A percentile compares a stretch with the other conserved stretches of the same genome.
Evolutionary conservation across 2,329 filamentous ascomycete genomes (phyloP).

Genomic region (Sporothrix sp.): DNA sequence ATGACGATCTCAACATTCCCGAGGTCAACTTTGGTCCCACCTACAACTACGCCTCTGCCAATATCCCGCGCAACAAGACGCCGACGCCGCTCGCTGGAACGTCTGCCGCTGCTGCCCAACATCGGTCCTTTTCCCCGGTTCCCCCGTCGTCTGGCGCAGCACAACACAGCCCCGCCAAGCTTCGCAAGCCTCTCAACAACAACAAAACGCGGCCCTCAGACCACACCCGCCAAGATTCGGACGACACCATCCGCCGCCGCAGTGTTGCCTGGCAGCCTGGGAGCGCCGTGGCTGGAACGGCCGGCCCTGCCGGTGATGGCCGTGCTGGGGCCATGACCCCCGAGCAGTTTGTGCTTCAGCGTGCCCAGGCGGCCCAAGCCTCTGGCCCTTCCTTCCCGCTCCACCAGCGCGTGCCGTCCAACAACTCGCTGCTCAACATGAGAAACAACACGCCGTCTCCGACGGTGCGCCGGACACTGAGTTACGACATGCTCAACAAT

Average conservation of each 20-base stretch:
- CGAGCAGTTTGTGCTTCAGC: conserved; percentile 76
- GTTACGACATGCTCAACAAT: conserved; percentile 30
- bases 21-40: conserved; percentile 81
- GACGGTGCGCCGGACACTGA: conserved; percentile 32
- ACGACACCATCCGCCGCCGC: conserved; percentile 45
- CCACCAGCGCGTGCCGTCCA: conserved; percentile 51
- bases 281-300: conserved; percentile 40
- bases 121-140: not conserved
- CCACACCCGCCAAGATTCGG: conserved; percentile 38
- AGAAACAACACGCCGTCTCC: conserved; percentile 34
- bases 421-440: conserved; percentile 34
- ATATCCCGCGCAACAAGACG: conserved; percentile 26
- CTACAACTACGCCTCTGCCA: conserved; percentile 46
- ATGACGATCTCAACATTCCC: conserved; percentile 49
- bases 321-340: conserved; percentile 45
- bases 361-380: conserved; percentile 47
- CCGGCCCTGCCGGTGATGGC: conserved; percentile 38
- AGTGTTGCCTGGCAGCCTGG: conserved; percentile 74
- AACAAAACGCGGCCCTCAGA: conserved; percentile 22
- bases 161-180: not conserved
- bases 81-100: conserved; percentile 17
- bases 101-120: not conserved
- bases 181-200: conserved; percentile 16
- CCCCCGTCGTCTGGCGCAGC: conserved; percentile 2
- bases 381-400: conserved; percentile 42